These are phyloP conservation scores for Falciphora oryzae DNA, from an alignment of 2,329 filamentous ascomycete genomes.

Conservation along the genomic window DNA sequence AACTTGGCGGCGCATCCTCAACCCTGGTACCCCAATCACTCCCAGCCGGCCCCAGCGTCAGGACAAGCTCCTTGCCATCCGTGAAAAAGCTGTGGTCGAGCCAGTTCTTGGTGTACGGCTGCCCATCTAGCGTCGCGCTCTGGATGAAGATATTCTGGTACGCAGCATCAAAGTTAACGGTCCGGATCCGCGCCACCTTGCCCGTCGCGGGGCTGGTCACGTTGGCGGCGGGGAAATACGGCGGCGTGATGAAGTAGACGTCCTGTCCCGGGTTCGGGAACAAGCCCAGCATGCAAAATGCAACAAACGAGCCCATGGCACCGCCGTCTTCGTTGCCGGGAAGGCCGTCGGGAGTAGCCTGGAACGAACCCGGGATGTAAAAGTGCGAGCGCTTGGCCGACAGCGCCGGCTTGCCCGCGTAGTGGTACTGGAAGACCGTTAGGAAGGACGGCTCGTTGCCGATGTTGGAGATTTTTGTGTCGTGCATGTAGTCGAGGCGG, in stretches of 20 bases:
- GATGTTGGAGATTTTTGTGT: constrained; percentile 58
- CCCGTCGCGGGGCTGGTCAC: constrained; percentile 53
- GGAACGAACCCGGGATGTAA: constrained; percentile 62
- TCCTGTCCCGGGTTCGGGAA: constrained; percentile 65
- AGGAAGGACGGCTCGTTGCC: constrained; percentile 59
- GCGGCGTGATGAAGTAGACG: constrained; percentile 65
- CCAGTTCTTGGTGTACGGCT: constrained; percentile 59
- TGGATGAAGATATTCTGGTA: constrained; percentile 59
- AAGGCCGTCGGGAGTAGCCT: constrained; percentile 51
- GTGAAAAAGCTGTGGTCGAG: constrained; percentile 62
- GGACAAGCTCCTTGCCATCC: constrained; percentile 57
- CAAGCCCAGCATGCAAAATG: constrained; percentile 63
- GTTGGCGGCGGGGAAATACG: constrained; percentile 57
- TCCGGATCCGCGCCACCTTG: constrained; percentile 53
- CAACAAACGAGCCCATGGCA: constrained; percentile 63
- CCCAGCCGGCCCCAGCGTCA: constrained; percentile 54
- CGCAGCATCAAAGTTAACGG: constrained; percentile 53
- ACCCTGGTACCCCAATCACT: constrained; percentile 57
- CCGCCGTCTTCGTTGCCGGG: constrained; percentile 68
- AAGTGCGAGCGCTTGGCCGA: constrained; percentile 50
- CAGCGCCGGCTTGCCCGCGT: constrained; percentile 55
- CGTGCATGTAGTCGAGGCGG: constrained; percentile 60
- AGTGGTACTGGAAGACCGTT: constrained; percentile 64
- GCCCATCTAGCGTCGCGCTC: constrained; percentile 55
- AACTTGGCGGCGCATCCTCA: constrained; percentile 57